phyloP scores from a whole-genome alignment of 2,329 filamentous ascomycete species.

The Verticillium albo-atrum region DNA sequence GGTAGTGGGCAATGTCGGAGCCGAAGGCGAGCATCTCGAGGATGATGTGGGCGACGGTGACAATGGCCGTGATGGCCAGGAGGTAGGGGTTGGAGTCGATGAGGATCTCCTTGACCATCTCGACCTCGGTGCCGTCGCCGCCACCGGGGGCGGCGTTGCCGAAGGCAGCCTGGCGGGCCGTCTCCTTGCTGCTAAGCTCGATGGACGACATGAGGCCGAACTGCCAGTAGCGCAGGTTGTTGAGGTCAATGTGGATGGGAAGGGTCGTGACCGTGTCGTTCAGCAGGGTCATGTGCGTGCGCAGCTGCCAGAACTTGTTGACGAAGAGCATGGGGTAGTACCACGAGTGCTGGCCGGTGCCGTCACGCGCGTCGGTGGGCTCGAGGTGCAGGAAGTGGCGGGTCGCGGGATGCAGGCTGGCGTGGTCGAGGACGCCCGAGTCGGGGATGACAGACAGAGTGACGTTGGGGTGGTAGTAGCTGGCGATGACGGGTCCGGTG shows the following conservation, averaged over 20 bases:
- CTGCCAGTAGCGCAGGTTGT: conserved; percentile 83
- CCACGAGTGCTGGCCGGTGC: conserved; percentile 83
- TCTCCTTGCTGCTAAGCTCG: conserved; percentile 83
- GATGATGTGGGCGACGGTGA: conserved; percentile 86
- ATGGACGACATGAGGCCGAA: conserved; percentile 81
- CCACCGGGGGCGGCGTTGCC: conserved; percentile 68
- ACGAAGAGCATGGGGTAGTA: conserved; percentile 87
- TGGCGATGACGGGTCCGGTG: conserved; percentile 67
- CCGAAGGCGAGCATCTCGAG: conserved; percentile 97
- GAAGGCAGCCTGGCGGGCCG: conserved; percentile 70
- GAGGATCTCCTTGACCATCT: conserved; percentile 94
- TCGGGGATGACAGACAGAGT: conserved; percentile 84
- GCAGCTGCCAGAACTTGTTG: conserved; percentile 97
- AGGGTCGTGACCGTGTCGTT: conserved; percentile 84
- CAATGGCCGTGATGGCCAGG: conserved; percentile 76
- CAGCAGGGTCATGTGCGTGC: conserved; percentile 81
- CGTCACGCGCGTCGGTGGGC: conserved; percentile 74
- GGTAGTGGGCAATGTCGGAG: conserved; percentile 95
- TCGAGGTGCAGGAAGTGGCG: conserved; percentile 79
- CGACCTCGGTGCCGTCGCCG: conserved; percentile 88
- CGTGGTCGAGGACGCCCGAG: conserved; percentile 64
- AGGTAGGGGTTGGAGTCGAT: conserved; percentile 93
- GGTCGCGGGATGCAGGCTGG: conserved; percentile 65
- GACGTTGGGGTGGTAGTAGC: conserved; percentile 93
- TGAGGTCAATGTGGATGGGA: conserved; percentile 77